phyloP scores from a whole-genome alignment of 169 alveolate species.

The Plasmodium gonderi region DNA sequence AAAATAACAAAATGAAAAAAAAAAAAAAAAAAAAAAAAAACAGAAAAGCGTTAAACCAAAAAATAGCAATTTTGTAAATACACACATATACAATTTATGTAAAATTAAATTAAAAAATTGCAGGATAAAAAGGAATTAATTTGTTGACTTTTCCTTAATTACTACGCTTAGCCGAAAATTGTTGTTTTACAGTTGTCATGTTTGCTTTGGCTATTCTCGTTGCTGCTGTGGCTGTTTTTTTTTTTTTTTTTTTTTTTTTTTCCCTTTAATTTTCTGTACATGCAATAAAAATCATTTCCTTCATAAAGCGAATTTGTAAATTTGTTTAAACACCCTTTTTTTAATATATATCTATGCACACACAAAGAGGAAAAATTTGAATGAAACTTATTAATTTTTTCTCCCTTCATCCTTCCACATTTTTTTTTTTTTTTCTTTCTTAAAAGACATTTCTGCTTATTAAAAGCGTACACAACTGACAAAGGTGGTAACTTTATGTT shows the following conservation, averaged over 20 bases:
- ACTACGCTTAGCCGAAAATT: background rate
- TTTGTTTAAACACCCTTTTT: constrained; percentile 3
- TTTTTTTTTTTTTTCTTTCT: background rate
- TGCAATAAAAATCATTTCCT: constrained; percentile 23
- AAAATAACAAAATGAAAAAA: background rate
- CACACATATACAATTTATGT: background rate
- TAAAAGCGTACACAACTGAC: constrained; percentile 9
- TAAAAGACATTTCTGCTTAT: background rate
- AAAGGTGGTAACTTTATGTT: background rate
- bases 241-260: background rate
- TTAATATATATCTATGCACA: constrained; percentile 1
- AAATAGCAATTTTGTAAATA: background rate
- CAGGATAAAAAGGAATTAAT: background rate
- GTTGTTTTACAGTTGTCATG: background rate
- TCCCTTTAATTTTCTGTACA: constrained; percentile 37
- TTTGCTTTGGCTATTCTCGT: background rate
- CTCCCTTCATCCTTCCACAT: background rate
- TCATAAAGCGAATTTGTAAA: constrained; percentile 21
- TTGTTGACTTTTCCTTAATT: constrained; percentile 3
- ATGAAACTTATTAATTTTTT: background rate
- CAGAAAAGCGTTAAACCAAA: background rate
- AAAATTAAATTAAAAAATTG: constrained; percentile 19
- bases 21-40: background rate
- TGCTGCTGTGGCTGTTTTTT: background rate
- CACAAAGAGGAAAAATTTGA: constrained; percentile 11